Evolutionary conservation across 2,329 filamentous ascomycete species (phyloP), one percentile per base, ranked within the genome.

Genomic region (Penicillium aurantiogriseum): DNA sequence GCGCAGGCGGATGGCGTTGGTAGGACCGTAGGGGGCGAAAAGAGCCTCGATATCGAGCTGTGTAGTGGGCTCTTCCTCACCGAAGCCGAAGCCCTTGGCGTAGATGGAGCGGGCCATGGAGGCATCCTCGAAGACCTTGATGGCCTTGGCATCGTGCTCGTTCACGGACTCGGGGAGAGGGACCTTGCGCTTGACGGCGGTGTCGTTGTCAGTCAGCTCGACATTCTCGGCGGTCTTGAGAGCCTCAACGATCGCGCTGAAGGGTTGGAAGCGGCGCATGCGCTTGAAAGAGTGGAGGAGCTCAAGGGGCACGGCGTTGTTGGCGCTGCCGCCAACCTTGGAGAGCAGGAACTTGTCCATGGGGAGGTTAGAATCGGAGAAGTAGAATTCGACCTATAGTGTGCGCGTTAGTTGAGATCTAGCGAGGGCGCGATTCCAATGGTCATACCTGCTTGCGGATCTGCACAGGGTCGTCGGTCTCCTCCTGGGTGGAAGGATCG

Each of bases 21-120:
- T 85, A 33, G 89, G 83, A 46, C 92, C 93, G 73, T 87, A 92
- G 57, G 88, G 84, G 55, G 87, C 82, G 74, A 97, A 96, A 81
- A 96, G 97, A 60, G 87, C 87, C 80, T 99, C 94, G 56, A 99
- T 88, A 63, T 97, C 91, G 74, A 96, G 91, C 76, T 97, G 94
- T 29, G 92, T 93, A 60, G 85, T 88, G 11, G 88, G 82, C n/a
- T 83, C 82, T 77, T 96, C 92, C 44, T 57, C 51, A 1, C 60
- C 62, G 27, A 89, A 85, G 44, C 92, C 92, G 69, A 99, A 99
- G 49, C 92, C 93, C 82, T 97, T 99, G 67, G 85, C 91, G 75
- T 99, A 99, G 71, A 96, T 84, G 68, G 88, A 93, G 57, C 88
- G 83, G 58, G 85, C 82, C 75, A 92, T 88, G 56, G 84, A 81